phyloP scores from a whole-genome alignment of 2,329 filamentous ascomycete genomes.

The Cryphonectria radicalis region DNA sequence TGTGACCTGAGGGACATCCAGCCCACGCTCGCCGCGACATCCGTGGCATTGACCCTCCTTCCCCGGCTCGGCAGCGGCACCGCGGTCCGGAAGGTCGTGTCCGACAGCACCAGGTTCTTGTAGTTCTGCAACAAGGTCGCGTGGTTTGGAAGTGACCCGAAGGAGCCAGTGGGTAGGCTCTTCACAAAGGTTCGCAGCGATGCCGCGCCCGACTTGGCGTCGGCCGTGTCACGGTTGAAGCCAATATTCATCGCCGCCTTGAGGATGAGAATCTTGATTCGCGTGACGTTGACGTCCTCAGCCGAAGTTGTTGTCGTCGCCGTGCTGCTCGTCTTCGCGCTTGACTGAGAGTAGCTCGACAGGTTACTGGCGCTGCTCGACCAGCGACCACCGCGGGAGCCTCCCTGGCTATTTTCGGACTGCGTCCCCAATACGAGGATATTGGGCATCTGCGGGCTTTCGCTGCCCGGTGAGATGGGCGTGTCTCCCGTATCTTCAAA shows the following conservation, averaged over 20 bases:
- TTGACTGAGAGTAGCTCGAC: conserved; percentile 77
- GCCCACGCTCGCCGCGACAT: conserved; percentile 78
- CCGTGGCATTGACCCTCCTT: conserved; percentile 68
- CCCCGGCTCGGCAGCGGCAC: conserved; percentile 59
- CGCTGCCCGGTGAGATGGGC: conserved; percentile 78
- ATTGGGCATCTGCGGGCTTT: conserved; percentile 77
- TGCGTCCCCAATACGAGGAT: conserved; percentile 83
- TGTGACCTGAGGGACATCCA: conserved; percentile 72
- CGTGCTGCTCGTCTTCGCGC: conserved; percentile 69
- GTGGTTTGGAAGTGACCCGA: conserved; percentile 75
- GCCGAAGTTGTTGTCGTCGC: conserved; percentile 69
- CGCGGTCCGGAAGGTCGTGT: conserved; percentile 66
- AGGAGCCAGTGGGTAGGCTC: conserved; percentile 74
- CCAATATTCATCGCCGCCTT: conserved; percentile 87
- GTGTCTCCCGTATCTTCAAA: conserved; percentile 95
- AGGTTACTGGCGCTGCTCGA: conserved; percentile 80
- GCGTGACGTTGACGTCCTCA: conserved; percentile 77
- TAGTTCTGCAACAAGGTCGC: conserved; percentile 75
- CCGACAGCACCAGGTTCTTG: conserved; percentile 76
- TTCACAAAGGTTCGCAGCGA: conserved; percentile 78
- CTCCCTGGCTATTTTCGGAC: conserved; percentile 50
- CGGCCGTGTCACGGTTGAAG: conserved; percentile 64
- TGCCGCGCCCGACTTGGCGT: conserved; percentile 45
- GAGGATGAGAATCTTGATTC: conserved; percentile 78
- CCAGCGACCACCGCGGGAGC: conserved; percentile 68